Evolutionary conservation across 2,329 filamentous ascomycete species (phyloP).

Genomic region (Cryoendolithus antarcticus): DNA sequence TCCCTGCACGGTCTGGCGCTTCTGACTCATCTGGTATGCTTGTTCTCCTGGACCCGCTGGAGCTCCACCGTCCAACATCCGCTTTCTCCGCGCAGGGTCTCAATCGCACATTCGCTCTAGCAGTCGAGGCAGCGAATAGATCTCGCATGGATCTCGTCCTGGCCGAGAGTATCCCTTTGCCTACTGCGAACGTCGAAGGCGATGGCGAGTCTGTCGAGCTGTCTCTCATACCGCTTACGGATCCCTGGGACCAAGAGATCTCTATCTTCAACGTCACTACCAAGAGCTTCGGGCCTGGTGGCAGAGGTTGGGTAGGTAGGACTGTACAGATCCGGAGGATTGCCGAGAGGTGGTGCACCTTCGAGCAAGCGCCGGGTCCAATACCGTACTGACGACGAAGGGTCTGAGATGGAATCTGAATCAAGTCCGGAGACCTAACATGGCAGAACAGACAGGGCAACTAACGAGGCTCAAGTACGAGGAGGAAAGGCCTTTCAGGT

Average conservation of each 20-base stretch:
- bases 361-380: conserved; percentile 5
- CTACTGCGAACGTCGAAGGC: conserved; percentile 4
- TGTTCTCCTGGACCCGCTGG: conserved; percentile 54
- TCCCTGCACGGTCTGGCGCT: conserved; percentile 20
- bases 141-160: conserved; percentile 27
- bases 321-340: conserved; percentile 32
- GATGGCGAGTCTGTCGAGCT: too few relatives aligned
- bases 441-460: too few relatives aligned
- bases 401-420: too few relatives aligned
- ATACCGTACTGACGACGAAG: too few relatives aligned
- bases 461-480: too few relatives aligned
- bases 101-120: conserved; percentile 45
- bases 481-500: too few relatives aligned
- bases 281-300: conserved; percentile 24
- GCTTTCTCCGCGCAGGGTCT: conserved; percentile 68
- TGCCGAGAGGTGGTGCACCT: conserved; percentile 33
- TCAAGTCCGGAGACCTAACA: too few relatives aligned
- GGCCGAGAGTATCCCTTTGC: conserved; percentile 23
- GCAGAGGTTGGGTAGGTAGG: conserved; percentile 35
- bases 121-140: conserved; percentile 47
- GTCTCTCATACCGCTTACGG: background rate
- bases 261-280: conserved; percentile 37
- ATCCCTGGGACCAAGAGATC: conserved; percentile 34
- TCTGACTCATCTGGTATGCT: conserved; percentile 30
- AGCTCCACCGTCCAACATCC: conserved; percentile 53